Evolutionary conservation across 345 rosid genomes (phyloP).

Genomic region (Jatropha curcas): DNA sequence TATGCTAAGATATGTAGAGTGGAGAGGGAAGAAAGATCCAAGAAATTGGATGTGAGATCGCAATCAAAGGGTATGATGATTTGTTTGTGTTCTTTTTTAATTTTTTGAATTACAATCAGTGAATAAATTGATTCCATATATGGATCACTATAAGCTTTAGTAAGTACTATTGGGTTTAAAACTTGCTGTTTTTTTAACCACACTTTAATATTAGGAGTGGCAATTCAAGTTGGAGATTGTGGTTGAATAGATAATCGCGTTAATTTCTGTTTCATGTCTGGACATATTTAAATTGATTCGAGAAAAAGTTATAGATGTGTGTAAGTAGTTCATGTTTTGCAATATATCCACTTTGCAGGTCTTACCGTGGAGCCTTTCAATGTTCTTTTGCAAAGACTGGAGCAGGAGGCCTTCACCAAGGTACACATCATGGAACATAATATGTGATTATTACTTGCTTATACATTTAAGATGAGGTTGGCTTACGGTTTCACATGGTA

Average conservation of each 20-base stretch:
- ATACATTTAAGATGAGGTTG: too few relatives aligned
- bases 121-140: too few relatives aligned
- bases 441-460: too few relatives aligned
- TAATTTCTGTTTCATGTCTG: too few relatives aligned
- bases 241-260: too few relatives aligned
- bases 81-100: neutral
- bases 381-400: slow-evolving; percentile 65
- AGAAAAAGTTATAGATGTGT: too few relatives aligned
- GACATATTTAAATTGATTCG: too few relatives aligned
- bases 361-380: slow-evolving; percentile 61
- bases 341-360: slow-evolving; percentile 41
- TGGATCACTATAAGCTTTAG: too few relatives aligned
- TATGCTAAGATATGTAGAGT: slow-evolving; percentile 67
- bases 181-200: too few relatives aligned
- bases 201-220: too few relatives aligned
- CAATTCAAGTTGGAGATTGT: too few relatives aligned
- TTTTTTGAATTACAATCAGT: neutral
- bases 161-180: too few relatives aligned
- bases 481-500: neutral
- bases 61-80: slow-evolving; percentile 47
- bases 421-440: slow-evolving; percentile 26
- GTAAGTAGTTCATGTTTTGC: neutral
- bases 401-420: slow-evolving; percentile 77
- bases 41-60: slow-evolving; percentile 44
- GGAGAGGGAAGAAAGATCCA: slow-evolving; percentile 38